A percentile compares a stretch with the other conserved stretches of the same genome.
These are phyloP conservation scores for Rhynchospora breviuscula DNA, from an alignment of 176 grass and related monocot genomes.

Conservation along the genomic window DNA sequence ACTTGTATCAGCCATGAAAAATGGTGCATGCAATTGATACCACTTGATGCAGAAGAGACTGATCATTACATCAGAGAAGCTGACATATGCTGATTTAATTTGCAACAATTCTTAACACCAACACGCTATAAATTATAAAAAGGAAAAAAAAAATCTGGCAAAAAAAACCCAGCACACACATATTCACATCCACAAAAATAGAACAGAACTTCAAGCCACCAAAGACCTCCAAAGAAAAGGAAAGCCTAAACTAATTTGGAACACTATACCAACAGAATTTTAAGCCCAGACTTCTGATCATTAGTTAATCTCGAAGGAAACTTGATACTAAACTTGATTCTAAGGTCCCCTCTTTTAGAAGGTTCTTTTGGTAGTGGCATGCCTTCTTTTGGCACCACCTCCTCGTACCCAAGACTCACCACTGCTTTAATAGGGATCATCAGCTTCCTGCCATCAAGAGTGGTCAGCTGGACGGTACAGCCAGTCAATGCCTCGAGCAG, in stretches of 20 bases:
- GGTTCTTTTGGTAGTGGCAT: conserved; percentile 68
- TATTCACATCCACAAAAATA: background rate
- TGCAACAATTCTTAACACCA: background rate
- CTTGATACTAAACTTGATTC: conserved; percentile 72
- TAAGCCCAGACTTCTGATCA: conserved; percentile 68
- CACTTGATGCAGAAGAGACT: background rate
- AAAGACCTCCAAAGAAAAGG: background rate
- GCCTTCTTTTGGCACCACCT: conserved; percentile 64
- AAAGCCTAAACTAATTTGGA: background rate
- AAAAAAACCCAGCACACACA: background rate
- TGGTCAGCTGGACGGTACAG: conserved; percentile 39
- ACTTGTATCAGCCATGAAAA: background rate
- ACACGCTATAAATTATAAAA: background rate
- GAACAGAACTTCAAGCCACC: background rate
- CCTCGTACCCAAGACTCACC: conserved; percentile 61
- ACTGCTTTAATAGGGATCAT: conserved; percentile 46
- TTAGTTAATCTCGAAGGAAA: conserved; percentile 63
- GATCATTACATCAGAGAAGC: background rate
- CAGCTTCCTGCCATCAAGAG: conserved; percentile 56
- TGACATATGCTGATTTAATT: background rate
- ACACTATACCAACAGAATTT: conserved; percentile 52
- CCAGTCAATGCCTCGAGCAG: conserved; percentile 72
- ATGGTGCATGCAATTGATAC: background rate
- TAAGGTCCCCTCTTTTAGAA: conserved; percentile 57
- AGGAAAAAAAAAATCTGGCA: background rate